Conservation (phyloP, 176 grass and related monocot species). For the Hordeum vulgare region DNA sequence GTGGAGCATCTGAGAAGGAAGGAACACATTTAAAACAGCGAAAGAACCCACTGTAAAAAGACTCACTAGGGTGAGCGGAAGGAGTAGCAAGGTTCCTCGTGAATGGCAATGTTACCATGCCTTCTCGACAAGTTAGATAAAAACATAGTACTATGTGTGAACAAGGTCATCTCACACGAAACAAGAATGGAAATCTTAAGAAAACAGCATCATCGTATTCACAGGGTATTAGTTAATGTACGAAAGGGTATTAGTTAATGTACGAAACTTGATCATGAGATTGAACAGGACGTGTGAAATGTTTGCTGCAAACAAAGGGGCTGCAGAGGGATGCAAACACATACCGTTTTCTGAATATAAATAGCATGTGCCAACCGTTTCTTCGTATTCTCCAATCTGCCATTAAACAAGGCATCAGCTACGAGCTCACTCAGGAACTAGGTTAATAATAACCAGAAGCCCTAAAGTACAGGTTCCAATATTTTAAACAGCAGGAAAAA, state of each 20-base stretch:
- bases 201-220: background rate
- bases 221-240: background rate
- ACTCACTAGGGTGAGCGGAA: background rate
- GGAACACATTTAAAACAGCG: background rate
- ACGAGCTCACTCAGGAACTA: background rate
- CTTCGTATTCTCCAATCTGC: conserved; percentile 83
- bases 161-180: background rate
- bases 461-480: background rate
- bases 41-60: background rate
- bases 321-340: background rate
- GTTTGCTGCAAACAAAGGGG: conserved; percentile 1
- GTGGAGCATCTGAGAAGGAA: conserved; percentile 31
- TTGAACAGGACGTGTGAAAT: background rate
- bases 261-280: background rate
- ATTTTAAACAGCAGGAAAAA: background rate
- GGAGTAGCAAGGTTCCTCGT: background rate
- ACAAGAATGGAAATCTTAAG: background rate
- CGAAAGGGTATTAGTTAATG: background rate
- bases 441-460: background rate
- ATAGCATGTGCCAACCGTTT: conserved; percentile 78
- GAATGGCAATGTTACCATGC: conserved; percentile 6
- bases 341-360: conserved; percentile 70
- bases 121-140: background rate
- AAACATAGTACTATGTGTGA: background rate
- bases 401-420: conserved; percentile 13